Evolutionary conservation across 1,284 basidiomycete genomes (phyloP), one percentile per base, ranked within the genome.

Genomic region (Abortiporus biennis): DNA sequence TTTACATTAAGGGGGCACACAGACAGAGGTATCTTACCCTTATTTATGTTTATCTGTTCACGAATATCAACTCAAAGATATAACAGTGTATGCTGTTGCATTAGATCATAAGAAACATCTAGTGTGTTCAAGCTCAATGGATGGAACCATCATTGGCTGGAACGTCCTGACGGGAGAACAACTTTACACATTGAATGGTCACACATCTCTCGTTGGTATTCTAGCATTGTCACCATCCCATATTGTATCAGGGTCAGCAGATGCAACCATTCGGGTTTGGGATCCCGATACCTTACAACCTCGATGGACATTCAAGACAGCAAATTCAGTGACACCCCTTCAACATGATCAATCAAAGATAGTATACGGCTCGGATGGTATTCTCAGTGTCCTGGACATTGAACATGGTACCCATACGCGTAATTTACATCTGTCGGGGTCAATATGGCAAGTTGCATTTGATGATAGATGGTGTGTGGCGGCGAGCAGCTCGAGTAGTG

Each of bases 81-180:
- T n/a, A n/a, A n/a, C 58, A 92, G 91, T 93, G 6, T 93, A 93
- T 66, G 90, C 85, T 54, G 87, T 93, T 45, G 85, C 93, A 27
- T 75, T 93, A 43, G 88, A 95, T 64, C 72, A 82, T 44, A 68
- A 72, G 33, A 84, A 92, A 12, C 80, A 89, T 47, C 85, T 90
- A 56, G 90, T 89, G 29, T 90, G 87, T 47, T 95, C 92, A 0
- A 92, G 93, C 3, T 94, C 92, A 1, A 93, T 95, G 91, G 92
- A 96, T 61, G 86, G 90, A 43, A 93, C 90, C 3, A 92, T 96
- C 50, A 85, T 88, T 42, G 78, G 96, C 27, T 96, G 92, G 92
- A 85, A 87, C 52, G 68, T 92, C 23, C 74, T 72, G 32, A 88
- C 76, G 1, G 92, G 92, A 1, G 72, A 81, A 55, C 87, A 83